A percentile compares a stretch with the other conserved stretches of the same genome.
phyloP scores from a whole-genome alignment of 345 rosid genomes.

The Aquilaria sinensis region DNA sequence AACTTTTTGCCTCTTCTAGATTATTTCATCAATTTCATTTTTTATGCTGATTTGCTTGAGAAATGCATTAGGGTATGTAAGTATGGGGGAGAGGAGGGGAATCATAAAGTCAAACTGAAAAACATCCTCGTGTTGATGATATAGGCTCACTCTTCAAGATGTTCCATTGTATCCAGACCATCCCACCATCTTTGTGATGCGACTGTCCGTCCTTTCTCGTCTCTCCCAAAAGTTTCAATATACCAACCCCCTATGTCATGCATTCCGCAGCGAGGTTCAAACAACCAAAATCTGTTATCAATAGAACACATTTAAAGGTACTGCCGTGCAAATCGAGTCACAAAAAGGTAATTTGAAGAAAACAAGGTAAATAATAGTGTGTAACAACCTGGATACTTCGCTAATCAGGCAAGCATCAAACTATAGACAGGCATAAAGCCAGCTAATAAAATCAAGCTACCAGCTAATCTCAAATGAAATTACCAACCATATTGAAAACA shows the following conservation, averaged over 20 bases:
- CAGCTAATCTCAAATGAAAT: neutral
- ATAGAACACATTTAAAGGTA: slow-evolving; percentile 2
- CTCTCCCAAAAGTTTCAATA: slow-evolving; percentile 84
- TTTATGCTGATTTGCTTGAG: too few species aligned
- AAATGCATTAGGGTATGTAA: too few species aligned
- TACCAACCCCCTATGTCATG: slow-evolving; percentile 98
- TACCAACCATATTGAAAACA: neutral
- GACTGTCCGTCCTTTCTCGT: slow-evolving; percentile 60
- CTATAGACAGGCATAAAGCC: neutral
- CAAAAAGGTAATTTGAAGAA: neutral
- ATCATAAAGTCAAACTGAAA: neutral
- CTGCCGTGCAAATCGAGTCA: neutral
- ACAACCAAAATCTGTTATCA: slow-evolving; percentile 83
- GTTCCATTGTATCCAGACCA: slow-evolving; percentile 46
- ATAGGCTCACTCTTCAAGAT: slow-evolving; percentile 57
- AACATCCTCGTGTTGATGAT: neutral
- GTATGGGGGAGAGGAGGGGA: neutral
- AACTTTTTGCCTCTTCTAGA: too few species aligned
- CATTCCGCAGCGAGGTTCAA: slow-evolving; percentile 84
- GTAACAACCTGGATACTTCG: neutral
- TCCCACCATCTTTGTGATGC: slow-evolving; percentile 75
- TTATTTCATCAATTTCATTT: too few species aligned
- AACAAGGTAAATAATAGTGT: neutral
- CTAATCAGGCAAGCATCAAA: slow-evolving; percentile 2
- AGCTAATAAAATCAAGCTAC: neutral